phyloP scores from a whole-genome alignment of 345 rosid species.

The Citrus australasica region DNA sequence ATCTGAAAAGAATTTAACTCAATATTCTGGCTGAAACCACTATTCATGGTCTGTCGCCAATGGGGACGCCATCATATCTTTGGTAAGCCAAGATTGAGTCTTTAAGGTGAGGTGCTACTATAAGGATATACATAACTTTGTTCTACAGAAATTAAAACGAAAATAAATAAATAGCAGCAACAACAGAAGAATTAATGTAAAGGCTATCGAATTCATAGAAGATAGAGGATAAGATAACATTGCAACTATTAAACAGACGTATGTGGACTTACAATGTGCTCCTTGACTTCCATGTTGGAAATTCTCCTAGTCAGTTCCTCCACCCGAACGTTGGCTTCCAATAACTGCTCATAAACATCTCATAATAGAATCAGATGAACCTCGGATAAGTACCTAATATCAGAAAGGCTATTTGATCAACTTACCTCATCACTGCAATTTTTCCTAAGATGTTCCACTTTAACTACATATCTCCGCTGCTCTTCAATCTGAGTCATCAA shows the following conservation, averaged over 20 bases:
- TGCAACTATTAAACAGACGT: not conserved
- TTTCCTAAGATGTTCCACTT: conserved; percentile 19
- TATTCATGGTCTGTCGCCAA: too few species aligned
- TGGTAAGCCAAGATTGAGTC: too few species aligned
- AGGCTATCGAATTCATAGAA: not conserved
- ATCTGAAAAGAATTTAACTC: too few species aligned
- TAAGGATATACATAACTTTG: too few species aligned
- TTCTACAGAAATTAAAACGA: too few species aligned
- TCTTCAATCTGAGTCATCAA: conserved; percentile 30
- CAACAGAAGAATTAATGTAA: too few species aligned
- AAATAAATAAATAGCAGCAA: too few species aligned
- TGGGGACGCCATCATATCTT: too few species aligned
- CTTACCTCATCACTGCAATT: conserved; percentile 26
- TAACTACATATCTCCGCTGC: conserved; percentile 15
- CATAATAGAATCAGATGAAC: not conserved
- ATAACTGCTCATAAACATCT: conserved; percentile 31
- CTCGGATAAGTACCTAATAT: not conserved
- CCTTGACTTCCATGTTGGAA: conserved; percentile 43
- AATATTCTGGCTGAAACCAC: too few species aligned
- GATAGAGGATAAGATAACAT: not conserved
- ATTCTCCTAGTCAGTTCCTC: conserved; percentile 36
- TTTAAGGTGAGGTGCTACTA: too few species aligned
- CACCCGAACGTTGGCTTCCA: conserved; percentile 33
- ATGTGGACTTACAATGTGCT: not conserved
- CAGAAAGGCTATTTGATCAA: not conserved